Conservation (phyloP, 345 rosid species). For the Linum lewisii region DNA sequence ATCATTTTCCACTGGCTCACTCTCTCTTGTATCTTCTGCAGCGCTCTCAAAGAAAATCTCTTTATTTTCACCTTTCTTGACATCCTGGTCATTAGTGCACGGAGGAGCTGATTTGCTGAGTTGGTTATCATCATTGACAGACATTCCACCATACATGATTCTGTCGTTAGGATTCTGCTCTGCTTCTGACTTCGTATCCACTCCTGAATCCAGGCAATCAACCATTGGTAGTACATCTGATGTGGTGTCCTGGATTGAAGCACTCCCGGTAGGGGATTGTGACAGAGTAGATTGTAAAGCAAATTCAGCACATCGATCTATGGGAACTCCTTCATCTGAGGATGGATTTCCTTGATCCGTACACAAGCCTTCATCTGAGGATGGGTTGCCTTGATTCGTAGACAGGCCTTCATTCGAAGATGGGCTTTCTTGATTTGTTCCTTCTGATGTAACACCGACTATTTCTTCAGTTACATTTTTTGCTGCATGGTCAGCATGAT, state of each 20-base stretch:
- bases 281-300: conserved; percentile 11
- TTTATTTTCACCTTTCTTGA: conserved; percentile 18
- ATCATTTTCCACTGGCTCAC: conserved; percentile 13
- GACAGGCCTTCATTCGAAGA: not conserved
- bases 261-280: conserved; percentile 13
- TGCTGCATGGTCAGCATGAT: conserved; percentile 4
- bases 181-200: conserved; percentile 15
- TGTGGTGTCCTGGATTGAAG: conserved; percentile 13
- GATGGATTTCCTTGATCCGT: not conserved
- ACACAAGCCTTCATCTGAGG: not conserved
- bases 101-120: conserved; percentile 17
- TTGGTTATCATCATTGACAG: conserved; percentile 20
- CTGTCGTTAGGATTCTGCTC: conserved; percentile 17
- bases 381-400: not conserved
- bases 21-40: conserved; percentile 13
- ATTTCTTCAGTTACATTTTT: conserved; percentile 15
- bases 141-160: conserved; percentile 8
- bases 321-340: conserved; percentile 10
- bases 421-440: conserved; percentile 14
- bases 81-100: conserved; percentile 16
- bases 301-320: conserved; percentile 12
- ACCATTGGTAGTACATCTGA: conserved; percentile 13
- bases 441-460: conserved; percentile 8
- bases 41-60: conserved; percentile 16
- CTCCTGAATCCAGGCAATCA: conserved; percentile 15